Evolutionary conservation across 31 red algal genomes (phyloP).

Genomic region (Odonthalia washingtoniensis): DNA sequence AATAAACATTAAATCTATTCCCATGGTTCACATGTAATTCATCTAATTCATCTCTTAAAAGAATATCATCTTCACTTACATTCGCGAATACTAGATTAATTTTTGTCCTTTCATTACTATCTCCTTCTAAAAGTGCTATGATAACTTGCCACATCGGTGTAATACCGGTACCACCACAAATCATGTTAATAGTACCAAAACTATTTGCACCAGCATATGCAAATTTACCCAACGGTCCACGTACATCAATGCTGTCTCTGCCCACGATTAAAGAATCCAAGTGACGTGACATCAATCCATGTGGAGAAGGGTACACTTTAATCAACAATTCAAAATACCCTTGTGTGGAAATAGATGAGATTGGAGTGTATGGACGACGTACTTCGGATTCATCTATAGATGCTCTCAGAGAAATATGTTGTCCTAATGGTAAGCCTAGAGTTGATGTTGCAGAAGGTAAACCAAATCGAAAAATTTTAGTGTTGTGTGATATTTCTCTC

Average conservation of each 20-base stretch:
- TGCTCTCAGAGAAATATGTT: constrained; percentile 75
- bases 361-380: constrained; percentile 88
- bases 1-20: constrained; percentile 61
- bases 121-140: constrained; percentile 46
- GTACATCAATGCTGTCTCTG: constrained; percentile 73
- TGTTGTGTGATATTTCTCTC: constrained; percentile 79
- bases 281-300: constrained; percentile 82
- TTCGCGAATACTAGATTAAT: constrained; percentile 90
- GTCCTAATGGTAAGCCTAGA: constrained; percentile 83
- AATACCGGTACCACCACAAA: constrained; percentile 96
- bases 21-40: constrained; percentile 43
- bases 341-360: constrained; percentile 22
- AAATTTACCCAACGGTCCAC: constrained; percentile 89
- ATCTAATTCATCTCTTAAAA: constrained; percentile 78
- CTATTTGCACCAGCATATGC: constrained; percentile 59
- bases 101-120: constrained; percentile 64
- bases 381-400: constrained; percentile 64
- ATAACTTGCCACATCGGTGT: constrained; percentile 96
- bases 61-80: constrained; percentile 79
- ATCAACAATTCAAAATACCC: constrained; percentile 91
- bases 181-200: constrained; percentile 57
- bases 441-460: constrained; percentile 23
- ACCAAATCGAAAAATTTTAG: constrained; percentile 81
- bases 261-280: constrained; percentile 76
- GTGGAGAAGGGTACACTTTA: constrained; percentile 88